A percentile compares a stretch with the other conserved stretches of the same genome.
Evolutionary conservation across 23 red algal genomes (phyloP).

Genomic region (Gracilaria gracilis): DNA sequence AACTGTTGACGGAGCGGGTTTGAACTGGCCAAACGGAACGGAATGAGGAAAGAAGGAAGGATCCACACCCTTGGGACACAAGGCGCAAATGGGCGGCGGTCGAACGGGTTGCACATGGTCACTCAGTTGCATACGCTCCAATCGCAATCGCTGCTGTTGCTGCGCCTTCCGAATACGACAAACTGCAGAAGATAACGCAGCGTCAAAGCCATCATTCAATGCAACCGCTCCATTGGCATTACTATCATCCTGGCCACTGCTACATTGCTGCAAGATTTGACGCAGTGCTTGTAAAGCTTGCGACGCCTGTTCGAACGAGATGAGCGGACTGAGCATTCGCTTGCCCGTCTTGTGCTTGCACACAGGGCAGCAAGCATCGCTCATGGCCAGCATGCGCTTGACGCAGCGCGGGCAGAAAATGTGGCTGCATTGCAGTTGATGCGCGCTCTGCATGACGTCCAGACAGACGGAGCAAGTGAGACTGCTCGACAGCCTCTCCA

Average conservation of each 20-base stretch:
- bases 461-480: slow-evolving; percentile 66
- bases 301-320: slow-evolving; percentile 7
- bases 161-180: neutral
- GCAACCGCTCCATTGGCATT: neutral
- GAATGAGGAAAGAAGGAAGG: neutral
- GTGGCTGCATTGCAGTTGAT: slow-evolving; percentile 64
- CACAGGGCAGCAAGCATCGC: slow-evolving; percentile 28
- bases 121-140: neutral
- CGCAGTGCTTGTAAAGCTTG: slow-evolving; percentile 9
- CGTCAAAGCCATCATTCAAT: slow-evolving; percentile 42
- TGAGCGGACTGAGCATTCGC: slow-evolving; percentile 44
- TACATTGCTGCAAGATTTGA: neutral
- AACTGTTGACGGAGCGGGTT: neutral
- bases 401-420: slow-evolving; percentile 50
- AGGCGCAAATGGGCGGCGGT: neutral
- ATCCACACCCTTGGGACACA: slow-evolving; percentile 56
- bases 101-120: neutral
- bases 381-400: slow-evolving; percentile 31
- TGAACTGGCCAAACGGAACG: slow-evolving; percentile 31
- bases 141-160: neutral
- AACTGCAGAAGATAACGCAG: neutral
- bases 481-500: slow-evolving; percentile 10
- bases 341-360: slow-evolving; percentile 53
- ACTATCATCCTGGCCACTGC: neutral
- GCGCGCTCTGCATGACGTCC: slow-evolving; percentile 33